Evolutionary conservation across 352 stramenopile species (phyloP).

Genomic region (Globisporangium ultimum): DNA sequence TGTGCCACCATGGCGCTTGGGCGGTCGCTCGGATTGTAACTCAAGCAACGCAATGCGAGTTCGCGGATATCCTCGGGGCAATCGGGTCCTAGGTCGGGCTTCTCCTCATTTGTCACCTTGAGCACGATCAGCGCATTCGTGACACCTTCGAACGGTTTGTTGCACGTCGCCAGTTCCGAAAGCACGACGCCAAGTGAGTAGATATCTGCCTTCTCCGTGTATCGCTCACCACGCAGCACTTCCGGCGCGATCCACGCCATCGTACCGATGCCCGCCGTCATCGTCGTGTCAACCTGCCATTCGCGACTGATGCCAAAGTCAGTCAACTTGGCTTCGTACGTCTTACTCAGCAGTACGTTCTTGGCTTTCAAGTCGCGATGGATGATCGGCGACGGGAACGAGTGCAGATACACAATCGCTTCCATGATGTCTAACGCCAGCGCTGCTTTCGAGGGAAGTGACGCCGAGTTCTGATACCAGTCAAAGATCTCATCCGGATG

Average conservation of each 20-base stretch:
- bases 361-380: constrained; percentile 78
- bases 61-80: constrained; percentile 69
- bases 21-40: constrained; percentile 57
- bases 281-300: constrained; percentile 73
- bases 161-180: constrained; percentile 65
- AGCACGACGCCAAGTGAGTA: constrained; percentile 86
- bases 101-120: constrained; percentile 73
- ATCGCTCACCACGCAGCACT: constrained; percentile 72
- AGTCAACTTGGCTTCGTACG: constrained; percentile 74
- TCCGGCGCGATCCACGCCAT: constrained; percentile 86
- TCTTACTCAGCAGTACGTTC: constrained; percentile 67
- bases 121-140: constrained; percentile 74
- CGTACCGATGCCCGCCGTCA: constrained; percentile 82
- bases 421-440: constrained; percentile 76
- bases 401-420: constrained; percentile 80
- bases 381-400: constrained; percentile 78
- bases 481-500: constrained; percentile 51
- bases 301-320: constrained; percentile 84
- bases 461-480: constrained; percentile 58
- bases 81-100: constrained; percentile 47
- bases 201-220: constrained; percentile 84
- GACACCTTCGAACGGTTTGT: constrained; percentile 65
- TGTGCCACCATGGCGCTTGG: constrained; percentile 70
- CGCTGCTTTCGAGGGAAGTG: constrained; percentile 41
- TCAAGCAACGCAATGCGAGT: constrained; percentile 55